Evolutionary conservation across 345 rosid species (phyloP).

Genomic region (Geranium rotundifolium): DNA sequence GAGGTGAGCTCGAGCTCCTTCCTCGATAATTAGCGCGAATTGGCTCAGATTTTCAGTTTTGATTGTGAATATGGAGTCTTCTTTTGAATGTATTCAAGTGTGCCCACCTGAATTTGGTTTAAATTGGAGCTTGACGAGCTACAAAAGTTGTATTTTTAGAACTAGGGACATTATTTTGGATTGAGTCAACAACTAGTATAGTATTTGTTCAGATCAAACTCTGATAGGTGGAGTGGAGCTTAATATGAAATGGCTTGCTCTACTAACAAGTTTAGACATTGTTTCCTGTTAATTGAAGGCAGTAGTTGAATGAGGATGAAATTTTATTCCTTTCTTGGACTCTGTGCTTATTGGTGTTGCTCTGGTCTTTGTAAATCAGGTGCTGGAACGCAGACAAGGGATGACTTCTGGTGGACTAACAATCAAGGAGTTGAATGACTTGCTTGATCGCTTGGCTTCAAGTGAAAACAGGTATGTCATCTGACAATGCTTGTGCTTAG

Average conservation of each 20-base stretch:
- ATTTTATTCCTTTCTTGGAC: neutral
- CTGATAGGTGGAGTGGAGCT: too few relatives aligned
- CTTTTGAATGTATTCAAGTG: too few relatives aligned
- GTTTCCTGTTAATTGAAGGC: neutral
- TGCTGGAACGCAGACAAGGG: slow-evolving; percentile 75
- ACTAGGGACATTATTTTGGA: neutral
- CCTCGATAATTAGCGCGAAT: too few relatives aligned
- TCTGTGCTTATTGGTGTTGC: neutral
- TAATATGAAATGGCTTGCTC: too few relatives aligned
- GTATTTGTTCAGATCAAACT: too few relatives aligned
- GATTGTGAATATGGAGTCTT: too few relatives aligned
- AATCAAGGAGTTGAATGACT: slow-evolving; percentile 60
- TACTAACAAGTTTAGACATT: too few relatives aligned
- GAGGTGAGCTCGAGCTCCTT: slow-evolving; percentile 27
- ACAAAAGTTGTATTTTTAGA: neutral
- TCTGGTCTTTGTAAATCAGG: slow-evolving; percentile 19
- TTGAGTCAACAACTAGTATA: too few relatives aligned
- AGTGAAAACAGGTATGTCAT: slow-evolving; percentile 55
- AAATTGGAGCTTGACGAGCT: neutral
- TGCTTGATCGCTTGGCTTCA: slow-evolving; percentile 71
- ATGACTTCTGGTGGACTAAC: slow-evolving; percentile 62
- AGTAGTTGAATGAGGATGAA: neutral
- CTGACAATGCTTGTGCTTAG: neutral
- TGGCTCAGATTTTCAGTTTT: too few relatives aligned
- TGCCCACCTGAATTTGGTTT: too few relatives aligned